Evolutionary conservation across 768 basidiomycete genomes (phyloP).

Genomic region (Xerocomellus amylosporus): DNA sequence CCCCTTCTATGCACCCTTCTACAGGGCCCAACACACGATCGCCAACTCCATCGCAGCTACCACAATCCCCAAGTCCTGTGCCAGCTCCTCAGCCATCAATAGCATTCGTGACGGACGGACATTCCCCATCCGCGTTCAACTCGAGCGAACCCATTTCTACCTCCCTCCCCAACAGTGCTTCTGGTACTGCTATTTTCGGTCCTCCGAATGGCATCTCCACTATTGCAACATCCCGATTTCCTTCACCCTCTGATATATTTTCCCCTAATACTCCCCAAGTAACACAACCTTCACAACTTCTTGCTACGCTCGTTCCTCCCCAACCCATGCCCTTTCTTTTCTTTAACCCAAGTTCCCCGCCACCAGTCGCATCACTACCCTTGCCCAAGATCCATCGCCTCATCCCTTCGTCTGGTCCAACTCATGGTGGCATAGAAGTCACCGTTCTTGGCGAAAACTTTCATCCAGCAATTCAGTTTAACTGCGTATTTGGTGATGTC

Average conservation of each 20-base stretch:
- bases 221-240: conserved; percentile 14
- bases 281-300: conserved; percentile 19
- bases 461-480: conserved; percentile 64
- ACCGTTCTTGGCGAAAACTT: conserved; percentile 93
- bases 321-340: conserved; percentile 59
- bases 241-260: conserved; percentile 20
- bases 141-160: conserved; percentile 10
- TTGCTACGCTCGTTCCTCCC: conserved; percentile 27
- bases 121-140: conserved; percentile 4
- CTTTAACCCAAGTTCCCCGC: conserved; percentile 50
- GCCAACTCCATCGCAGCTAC: conserved; percentile 28
- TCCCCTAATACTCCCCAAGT: conserved; percentile 13
- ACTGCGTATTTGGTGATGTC: conserved; percentile 83
- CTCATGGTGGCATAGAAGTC: conserved; percentile 90
- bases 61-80: conserved; percentile 17
- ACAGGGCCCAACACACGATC: conserved; percentile 33
- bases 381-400: conserved; percentile 79
- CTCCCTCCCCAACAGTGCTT: conserved; percentile 3
- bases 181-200: conserved; percentile 14
- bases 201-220: conserved; percentile 15
- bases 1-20: conserved; percentile 38
- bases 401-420: conserved; percentile 82
- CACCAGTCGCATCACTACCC: conserved; percentile 47
- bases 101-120: conserved; percentile 2
- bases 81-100: conserved; percentile 5